Percentiles rank a stretch among this genome's conserved stretches.
Conservation (phyloP, 1,284 basidiomycete genomes). For the Malassezia vespertilionis region DNA sequence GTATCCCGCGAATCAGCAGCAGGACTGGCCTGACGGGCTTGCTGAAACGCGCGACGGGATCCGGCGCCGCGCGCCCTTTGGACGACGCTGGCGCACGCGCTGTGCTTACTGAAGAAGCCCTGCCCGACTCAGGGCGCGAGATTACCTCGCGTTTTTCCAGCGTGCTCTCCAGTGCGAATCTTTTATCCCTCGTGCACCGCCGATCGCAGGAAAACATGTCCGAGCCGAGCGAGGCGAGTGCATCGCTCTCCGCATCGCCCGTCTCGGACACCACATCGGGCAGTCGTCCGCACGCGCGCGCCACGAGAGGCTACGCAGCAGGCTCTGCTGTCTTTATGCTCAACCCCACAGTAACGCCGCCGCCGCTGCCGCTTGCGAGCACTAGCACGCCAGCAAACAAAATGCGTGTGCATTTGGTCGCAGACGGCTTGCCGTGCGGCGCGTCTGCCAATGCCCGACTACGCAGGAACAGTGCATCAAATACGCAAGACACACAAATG, state of each 20-base stretch:
- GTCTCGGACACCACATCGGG: neutral
- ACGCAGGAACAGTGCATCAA: constrained; percentile 12
- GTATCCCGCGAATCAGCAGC: constrained; percentile 2
- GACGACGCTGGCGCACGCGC: too few species aligned
- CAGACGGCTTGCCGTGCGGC: too few species aligned
- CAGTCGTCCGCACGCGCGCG: neutral
- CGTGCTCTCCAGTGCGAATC: neutral
- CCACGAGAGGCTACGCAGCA: neutral
- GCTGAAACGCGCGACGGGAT: constrained; percentile 2
- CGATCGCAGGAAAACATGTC: constrained; percentile 3
- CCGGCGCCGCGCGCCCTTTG: neutral
- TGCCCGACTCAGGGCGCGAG: too few species aligned
- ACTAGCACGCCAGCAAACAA: too few species aligned
- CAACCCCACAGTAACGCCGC: neutral
- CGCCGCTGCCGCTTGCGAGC: neutral
- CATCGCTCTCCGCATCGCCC: neutral
- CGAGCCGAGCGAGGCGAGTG: neutral
- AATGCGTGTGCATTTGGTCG: too few species aligned
- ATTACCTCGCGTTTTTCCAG: neutral
- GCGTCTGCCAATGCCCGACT: too few species aligned
- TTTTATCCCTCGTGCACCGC: constrained; percentile 1
- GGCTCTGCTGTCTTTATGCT: too few species aligned
- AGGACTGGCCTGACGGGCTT: constrained; percentile 6
- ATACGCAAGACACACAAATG: neutral
- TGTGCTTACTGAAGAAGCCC: too few species aligned